phyloP scores from a whole-genome alignment of 441 rosid species.

The Mallotus repandus region DNA sequence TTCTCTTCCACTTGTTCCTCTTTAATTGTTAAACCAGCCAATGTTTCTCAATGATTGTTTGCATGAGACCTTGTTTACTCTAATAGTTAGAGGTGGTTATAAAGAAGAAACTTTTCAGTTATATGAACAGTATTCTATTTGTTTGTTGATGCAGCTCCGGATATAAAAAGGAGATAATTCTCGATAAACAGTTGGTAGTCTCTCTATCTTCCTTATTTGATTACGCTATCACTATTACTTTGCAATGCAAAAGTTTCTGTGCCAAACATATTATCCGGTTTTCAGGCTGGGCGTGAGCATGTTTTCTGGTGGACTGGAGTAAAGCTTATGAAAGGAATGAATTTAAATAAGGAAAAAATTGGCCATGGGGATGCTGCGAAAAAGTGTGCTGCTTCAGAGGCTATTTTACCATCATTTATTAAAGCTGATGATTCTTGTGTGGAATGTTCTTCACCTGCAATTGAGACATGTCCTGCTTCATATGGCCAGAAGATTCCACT shows the following conservation, averaged over 20 bases:
- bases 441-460: constrained; percentile 16
- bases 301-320: constrained; percentile 64
- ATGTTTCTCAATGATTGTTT: background rate
- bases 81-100: background rate
- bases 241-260: background rate
- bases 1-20: constrained; percentile 18
- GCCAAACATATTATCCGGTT: constrained; percentile 16
- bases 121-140: constrained; percentile 14
- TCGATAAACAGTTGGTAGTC: constrained; percentile 64
- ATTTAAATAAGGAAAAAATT: constrained; percentile 21
- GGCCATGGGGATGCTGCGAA: constrained; percentile 24
- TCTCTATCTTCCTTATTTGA: constrained; percentile 12
- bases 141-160: constrained; percentile 66
- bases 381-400: constrained; percentile 15
- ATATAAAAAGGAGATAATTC: constrained; percentile 67
- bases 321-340: constrained; percentile 27
- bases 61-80: background rate
- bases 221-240: background rate
- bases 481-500: constrained; percentile 58
- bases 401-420: constrained; percentile 4
- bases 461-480: constrained; percentile 46
- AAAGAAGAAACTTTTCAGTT: background rate
- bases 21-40: constrained; percentile 12
- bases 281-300: constrained; percentile 58
- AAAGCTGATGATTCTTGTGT: constrained; percentile 18